phyloP scores from a whole-genome alignment of 352 stramenopile species.

The Phytophthora gonapodyides region DNA sequence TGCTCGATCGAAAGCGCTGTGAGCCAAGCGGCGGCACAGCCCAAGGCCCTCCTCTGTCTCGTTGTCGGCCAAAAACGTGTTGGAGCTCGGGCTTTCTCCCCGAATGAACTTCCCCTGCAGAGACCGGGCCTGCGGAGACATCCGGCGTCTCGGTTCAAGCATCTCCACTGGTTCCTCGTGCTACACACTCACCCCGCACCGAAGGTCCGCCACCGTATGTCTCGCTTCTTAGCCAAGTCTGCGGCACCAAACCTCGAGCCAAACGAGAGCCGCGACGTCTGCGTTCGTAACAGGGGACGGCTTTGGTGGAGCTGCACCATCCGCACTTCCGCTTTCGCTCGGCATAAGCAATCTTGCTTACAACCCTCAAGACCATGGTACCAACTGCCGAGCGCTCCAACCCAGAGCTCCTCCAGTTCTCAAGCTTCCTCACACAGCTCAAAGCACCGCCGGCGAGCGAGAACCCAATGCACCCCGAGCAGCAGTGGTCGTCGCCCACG shows the following conservation, averaged over 20 bases:
- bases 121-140: slow-evolving; percentile 30
- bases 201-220: slow-evolving; percentile 32
- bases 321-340: slow-evolving; percentile 38
- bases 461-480: slow-evolving; percentile 22
- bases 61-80: slow-evolving; percentile 22
- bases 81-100: slow-evolving; percentile 29
- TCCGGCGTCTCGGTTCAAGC: slow-evolving; percentile 36
- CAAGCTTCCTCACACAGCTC: slow-evolving; percentile 50
- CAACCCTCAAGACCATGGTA: slow-evolving; percentile 25
- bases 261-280: slow-evolving; percentile 11
- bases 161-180: slow-evolving; percentile 34
- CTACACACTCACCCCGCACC: slow-evolving; percentile 36
- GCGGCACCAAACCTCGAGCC: slow-evolving; percentile 21
- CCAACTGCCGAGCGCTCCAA: slow-evolving; percentile 21
- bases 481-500: slow-evolving; percentile 42
- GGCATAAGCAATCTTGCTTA: slow-evolving; percentile 41
- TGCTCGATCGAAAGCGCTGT: slow-evolving; percentile 25
- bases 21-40: slow-evolving; percentile 32
- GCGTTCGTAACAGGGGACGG: slow-evolving; percentile 32
- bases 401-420: slow-evolving; percentile 39
- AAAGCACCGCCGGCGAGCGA: slow-evolving; percentile 33
- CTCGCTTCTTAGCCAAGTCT: slow-evolving; percentile 38
- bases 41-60: slow-evolving; percentile 25
- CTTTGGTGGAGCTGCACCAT: slow-evolving; percentile 21
- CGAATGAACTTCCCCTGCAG: slow-evolving; percentile 34